phyloP scores from a whole-genome alignment of 2,329 filamentous ascomycete genomes.

The Parascedosporium putredinis region DNA sequence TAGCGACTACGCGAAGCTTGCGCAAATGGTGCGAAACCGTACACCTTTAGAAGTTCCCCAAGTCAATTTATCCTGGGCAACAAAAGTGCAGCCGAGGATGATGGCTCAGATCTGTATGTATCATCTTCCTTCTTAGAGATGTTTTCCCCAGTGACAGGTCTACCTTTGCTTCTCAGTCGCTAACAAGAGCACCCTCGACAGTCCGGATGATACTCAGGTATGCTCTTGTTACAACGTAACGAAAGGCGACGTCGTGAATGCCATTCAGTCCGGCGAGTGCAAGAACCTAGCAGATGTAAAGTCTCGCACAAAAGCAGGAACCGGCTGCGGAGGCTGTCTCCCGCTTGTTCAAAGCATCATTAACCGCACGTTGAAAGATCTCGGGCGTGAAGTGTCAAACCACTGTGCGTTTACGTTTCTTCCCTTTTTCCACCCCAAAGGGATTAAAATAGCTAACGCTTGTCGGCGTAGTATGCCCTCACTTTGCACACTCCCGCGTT shows the following conservation, averaged over 20 bases:
- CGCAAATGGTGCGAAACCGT: slow-evolving; percentile 76
- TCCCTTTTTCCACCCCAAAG: background rate
- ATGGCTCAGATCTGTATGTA: slow-evolving; percentile 48
- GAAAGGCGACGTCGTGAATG: slow-evolving; percentile 66
- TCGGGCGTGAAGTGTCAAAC: slow-evolving; percentile 83
- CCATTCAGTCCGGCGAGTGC: slow-evolving; percentile 68
- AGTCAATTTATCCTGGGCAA: slow-evolving; percentile 76
- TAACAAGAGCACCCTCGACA: slow-evolving; percentile 13
- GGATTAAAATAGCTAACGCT: background rate
- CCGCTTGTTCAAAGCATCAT: slow-evolving; percentile 83
- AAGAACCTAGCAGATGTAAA: slow-evolving; percentile 77
- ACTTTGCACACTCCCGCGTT: slow-evolving; percentile 73
- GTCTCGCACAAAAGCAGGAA: slow-evolving; percentile 83
- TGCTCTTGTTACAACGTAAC: slow-evolving; percentile 91
- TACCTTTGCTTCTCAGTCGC: background rate
- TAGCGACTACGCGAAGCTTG: slow-evolving; percentile 79
- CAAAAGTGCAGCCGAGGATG: slow-evolving; percentile 62
- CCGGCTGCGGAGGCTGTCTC: slow-evolving; percentile 83
- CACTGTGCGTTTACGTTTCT: slow-evolving; percentile 36
- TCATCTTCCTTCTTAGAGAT: background rate
- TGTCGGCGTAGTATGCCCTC: slow-evolving; percentile 50
- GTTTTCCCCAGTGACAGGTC: too few relatives aligned
- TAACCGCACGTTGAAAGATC: slow-evolving; percentile 74
- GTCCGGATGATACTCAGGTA: slow-evolving; percentile 77
- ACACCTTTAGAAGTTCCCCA: slow-evolving; percentile 70